Conservation (phyloP, 148 eudicot genomes). For the Spergularia bocconei region DNA sequence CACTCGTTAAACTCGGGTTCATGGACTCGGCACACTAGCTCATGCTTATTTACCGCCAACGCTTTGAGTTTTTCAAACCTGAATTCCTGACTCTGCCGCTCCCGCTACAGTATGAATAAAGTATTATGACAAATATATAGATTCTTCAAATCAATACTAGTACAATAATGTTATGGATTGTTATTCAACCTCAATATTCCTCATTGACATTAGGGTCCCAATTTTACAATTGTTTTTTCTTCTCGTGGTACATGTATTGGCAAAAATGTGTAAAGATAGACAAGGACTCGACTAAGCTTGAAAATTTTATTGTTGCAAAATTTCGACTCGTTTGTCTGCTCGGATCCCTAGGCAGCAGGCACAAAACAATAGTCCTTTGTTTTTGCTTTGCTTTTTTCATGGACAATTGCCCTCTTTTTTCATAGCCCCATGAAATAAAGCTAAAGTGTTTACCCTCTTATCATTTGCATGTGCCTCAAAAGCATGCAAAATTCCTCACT, state of each 20-base stretch:
- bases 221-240: not conserved
- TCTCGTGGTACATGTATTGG: constrained; percentile 1
- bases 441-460: constrained; percentile 11
- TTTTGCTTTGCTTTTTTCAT: not conserved
- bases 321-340: constrained; percentile 5
- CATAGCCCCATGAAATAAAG: constrained; percentile 17
- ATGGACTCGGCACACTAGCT: no score
- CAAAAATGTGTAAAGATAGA: constrained; percentile 11
- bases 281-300: constrained; percentile 13
- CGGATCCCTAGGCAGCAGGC: constrained; percentile 26
- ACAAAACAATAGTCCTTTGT: not conserved
- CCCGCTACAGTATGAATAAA: no score
- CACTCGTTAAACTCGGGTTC: no score
- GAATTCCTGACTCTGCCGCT: no score
- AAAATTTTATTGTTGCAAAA: not conserved
- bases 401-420: not conserved
- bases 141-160: no score
- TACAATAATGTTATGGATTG: no score
- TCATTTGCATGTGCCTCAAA: constrained; percentile 40
- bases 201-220: no score
- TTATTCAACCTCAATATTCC: no score
- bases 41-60: no score
- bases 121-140: no score
- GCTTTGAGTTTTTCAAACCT: no score
- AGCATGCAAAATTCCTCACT: constrained; percentile 36